These are phyloP conservation scores for Fusarium poae DNA, from an alignment of 2,329 filamentous ascomycete species.

Conservation along the genomic window DNA sequence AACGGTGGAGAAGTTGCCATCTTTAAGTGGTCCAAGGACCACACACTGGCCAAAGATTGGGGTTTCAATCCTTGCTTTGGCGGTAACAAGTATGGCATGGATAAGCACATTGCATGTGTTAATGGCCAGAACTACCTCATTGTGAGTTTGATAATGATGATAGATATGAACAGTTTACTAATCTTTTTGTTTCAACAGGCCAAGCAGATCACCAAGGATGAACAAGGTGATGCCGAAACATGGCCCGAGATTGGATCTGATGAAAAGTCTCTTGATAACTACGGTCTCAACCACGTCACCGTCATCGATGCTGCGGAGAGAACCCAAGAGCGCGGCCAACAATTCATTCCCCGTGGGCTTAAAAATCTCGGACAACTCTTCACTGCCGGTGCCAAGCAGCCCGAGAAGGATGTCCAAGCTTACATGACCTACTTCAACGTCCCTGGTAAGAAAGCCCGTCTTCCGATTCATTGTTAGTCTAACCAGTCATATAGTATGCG, in stretches of 20 bases:
- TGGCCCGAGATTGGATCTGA: conserved; percentile 4
- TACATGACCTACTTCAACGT: conserved; percentile 12
- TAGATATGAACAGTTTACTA: background rate
- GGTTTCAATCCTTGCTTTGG: conserved; percentile 12
- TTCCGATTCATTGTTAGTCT: background rate
- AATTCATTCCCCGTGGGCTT: background rate
- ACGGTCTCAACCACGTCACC: background rate
- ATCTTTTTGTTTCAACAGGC: background rate
- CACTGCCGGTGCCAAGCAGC: background rate
- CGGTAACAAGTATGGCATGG: background rate
- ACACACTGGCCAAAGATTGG: conserved; percentile 2
- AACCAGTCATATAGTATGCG: background rate
- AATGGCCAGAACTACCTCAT: conserved; percentile 12
- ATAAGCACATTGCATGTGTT: conserved; percentile 1
- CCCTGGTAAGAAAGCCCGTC: background rate
- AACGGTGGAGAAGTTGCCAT: conserved; percentile 1
- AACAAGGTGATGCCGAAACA: background rate
- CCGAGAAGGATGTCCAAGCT: background rate
- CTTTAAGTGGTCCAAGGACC: conserved; percentile 12
- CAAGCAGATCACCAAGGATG: conserved; percentile 2
- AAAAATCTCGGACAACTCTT: background rate
- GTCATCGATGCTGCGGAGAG: conserved; percentile 7
- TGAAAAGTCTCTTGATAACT: background rate
- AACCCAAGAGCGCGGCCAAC: background rate
- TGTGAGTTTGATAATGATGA: background rate